Conservation (phyloP, 1,139 yeast genomes). For the Zygosaccharomyces pseudobailii region DNA sequence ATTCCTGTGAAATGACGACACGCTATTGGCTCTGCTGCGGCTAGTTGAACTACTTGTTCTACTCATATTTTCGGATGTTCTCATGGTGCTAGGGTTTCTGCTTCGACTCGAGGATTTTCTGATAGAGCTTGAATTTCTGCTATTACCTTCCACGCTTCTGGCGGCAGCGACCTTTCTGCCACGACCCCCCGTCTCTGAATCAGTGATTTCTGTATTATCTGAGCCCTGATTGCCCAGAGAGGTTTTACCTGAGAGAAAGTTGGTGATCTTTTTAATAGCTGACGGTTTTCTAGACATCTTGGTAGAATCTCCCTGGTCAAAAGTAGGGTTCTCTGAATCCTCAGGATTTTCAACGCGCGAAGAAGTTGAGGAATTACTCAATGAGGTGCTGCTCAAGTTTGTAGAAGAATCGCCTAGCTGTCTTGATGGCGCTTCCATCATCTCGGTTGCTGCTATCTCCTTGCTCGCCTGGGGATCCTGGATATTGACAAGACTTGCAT, state of each 20-base stretch:
- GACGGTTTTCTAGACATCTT: slow-evolving; percentile 18
- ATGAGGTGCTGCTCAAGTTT: slow-evolving; percentile 5
- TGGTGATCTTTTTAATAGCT: slow-evolving; percentile 16
- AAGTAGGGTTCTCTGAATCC: slow-evolving; percentile 16
- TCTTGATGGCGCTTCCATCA: slow-evolving; percentile 1
- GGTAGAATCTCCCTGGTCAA: slow-evolving; percentile 10
- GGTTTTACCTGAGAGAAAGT: slow-evolving; percentile 19
- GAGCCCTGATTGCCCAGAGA: slow-evolving; percentile 12
- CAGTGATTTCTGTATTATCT: slow-evolving; percentile 5
- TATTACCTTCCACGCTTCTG: not conserved
- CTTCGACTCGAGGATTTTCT: slow-evolving; percentile 2
- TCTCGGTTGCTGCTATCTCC: slow-evolving; percentile 2
- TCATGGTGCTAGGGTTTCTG: not conserved
- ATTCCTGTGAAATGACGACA: slow-evolving; percentile 8
- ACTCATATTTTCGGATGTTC: not conserved
- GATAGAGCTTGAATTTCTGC: not conserved
- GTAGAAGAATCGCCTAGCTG: not conserved
- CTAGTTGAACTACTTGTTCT: not conserved
- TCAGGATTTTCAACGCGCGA: slow-evolving; percentile 4
- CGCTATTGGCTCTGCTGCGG: slow-evolving; percentile 11
- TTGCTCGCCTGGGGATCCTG: slow-evolving; percentile 1
- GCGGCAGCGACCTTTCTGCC: not conserved
- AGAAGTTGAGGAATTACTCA: slow-evolving; percentile 5
- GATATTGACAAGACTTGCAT: slow-evolving; percentile 3
- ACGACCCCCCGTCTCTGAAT: not conserved